Evolutionary conservation across 768 basidiomycete species (phyloP), one percentile per base, ranked within the genome.

Genomic region (Lactarius deliciosus): DNA sequence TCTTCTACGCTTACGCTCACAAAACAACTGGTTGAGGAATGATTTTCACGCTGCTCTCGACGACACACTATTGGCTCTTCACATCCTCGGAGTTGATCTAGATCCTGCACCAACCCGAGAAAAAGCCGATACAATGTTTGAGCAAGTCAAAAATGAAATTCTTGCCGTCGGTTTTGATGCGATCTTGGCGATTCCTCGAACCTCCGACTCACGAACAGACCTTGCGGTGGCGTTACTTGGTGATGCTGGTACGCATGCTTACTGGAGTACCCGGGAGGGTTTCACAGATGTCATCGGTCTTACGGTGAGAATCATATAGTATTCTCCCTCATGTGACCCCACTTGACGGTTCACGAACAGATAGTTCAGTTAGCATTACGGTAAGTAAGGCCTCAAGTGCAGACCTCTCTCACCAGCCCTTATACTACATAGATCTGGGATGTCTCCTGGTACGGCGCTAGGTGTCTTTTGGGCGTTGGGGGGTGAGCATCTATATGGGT

Each of bases 401-500:
- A 43, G 41, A 32, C 3, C 28, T 32, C 3, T 28, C 32, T 55
- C 45, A 5, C 57, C 16, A 3, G 30, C 15, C 18, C 40, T 57
- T 16, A 66, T 13, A 3, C 8, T 8, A 15, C 13, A 25, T 59
- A 89, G 87, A 32, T 83, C 81, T 63, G 90, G 89, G 6, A 87
- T 91, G 80, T 82, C 86, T 8, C 82, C 88, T 18, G 87, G 87
- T 5, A 86, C 87, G 9, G 84, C 87, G 0, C 75, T 88, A 20
- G 90, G 90, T 7, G 88, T 91, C 75, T 88, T 90, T 72, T 90
- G 86, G 87, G 83, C 85, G 16, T 76, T 88, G 7, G 85, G 83
- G 73, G 86, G 87, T 87, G 71, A 34, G 75, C 41, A 30, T 43
- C n/a, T 16, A 40, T 18, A 57, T 59, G 60, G 15, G 34, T 40